Percentiles rank a stretch among this genome's conserved stretches.
Evolutionary conservation across 257 asterid genomes (phyloP).

Genomic region (Solanum neorickii): DNA sequence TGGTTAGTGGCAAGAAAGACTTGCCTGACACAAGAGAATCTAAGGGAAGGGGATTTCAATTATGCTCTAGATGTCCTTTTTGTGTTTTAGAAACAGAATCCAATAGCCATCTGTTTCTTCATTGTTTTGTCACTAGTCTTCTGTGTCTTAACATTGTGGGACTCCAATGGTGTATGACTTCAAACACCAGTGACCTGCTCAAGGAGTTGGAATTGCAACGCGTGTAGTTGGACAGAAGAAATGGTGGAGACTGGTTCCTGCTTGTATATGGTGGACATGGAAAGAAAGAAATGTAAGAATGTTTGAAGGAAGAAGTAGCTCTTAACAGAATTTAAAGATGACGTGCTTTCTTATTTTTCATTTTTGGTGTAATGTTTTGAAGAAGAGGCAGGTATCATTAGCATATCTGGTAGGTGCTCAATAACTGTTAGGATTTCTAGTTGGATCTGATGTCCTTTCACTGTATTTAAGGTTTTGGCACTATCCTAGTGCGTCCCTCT

Average conservation of each 20-base stretch:
- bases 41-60: background rate
- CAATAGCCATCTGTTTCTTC: background rate
- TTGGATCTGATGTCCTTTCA: background rate
- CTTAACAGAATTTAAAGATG: background rate
- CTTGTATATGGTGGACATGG: background rate
- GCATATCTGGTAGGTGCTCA: background rate
- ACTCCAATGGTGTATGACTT: background rate
- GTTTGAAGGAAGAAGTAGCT: background rate
- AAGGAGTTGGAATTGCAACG: background rate
- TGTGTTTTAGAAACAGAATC: background rate
- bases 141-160: background rate
- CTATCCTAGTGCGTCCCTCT: background rate
- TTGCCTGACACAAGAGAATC: background rate
- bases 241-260: background rate
- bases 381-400: background rate
- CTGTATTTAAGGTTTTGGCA: background rate
- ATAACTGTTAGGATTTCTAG: background rate
- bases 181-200: background rate
- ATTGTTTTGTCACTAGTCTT: background rate
- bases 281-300: background rate
- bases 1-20: background rate
- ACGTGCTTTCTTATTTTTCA: background rate
- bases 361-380: background rate
- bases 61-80: background rate
- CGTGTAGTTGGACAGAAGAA: background rate